Conservation (phyloP, 164 flowering plant species). For the Buxus sempervirens region DNA sequence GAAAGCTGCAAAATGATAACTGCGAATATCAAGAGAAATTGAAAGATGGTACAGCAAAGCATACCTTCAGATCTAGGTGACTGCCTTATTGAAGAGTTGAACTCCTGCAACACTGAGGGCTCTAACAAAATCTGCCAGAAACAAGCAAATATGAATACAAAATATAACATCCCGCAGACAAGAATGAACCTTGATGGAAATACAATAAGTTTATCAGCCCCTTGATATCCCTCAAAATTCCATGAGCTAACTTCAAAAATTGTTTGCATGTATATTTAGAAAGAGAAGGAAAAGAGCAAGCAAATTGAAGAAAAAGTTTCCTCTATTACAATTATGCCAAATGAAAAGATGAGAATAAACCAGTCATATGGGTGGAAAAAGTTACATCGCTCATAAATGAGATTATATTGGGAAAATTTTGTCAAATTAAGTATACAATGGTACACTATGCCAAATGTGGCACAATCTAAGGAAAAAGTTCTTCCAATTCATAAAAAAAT, state of each 20-base stretch:
- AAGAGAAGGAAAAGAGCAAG: background rate
- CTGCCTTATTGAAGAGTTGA: constrained; percentile 5
- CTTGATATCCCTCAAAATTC: background rate
- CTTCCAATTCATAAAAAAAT: no score
- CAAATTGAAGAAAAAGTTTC: no score
- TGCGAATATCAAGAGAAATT: background rate
- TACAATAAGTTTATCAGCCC: background rate
- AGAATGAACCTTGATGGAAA: background rate
- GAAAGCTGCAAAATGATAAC: background rate
- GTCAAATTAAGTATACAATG: no score
- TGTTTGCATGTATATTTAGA: background rate
- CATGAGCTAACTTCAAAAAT: background rate
- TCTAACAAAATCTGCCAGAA: constrained; percentile 13
- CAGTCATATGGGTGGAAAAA: no score
- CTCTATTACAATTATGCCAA: no score
- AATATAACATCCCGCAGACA: background rate
- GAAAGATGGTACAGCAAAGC: background rate
- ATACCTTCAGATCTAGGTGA: constrained; percentile 16
- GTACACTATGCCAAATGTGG: no score
- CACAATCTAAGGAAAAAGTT: no score
- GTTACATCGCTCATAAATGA: no score
- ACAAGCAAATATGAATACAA: background rate
- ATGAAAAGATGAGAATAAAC: no score
- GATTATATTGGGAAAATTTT: no score
- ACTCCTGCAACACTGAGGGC: constrained; percentile 1